phyloP scores from a whole-genome alignment of 139 green algal genomes.

The Chlamydomonas urium region DNA sequence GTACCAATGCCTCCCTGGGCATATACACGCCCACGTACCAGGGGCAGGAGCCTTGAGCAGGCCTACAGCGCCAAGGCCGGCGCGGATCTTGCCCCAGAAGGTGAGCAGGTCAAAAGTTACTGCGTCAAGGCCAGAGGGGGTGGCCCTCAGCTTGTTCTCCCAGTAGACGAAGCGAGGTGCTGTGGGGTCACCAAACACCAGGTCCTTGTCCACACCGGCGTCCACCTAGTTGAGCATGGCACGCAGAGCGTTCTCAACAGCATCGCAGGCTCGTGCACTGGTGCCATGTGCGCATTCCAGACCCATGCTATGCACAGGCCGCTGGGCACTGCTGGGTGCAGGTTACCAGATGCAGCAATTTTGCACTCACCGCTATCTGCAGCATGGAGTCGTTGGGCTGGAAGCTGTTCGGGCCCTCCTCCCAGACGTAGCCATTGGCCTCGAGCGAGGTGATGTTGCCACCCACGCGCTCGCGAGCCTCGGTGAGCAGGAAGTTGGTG shows the following conservation, averaged over 20 bases:
- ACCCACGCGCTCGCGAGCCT: slow-evolving; percentile 91
- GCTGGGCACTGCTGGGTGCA: too few relatives aligned
- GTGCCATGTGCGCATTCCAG: too few relatives aligned
- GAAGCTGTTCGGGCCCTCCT: slow-evolving; percentile 98
- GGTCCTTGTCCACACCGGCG: slow-evolving; percentile 70
- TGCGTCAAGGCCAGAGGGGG: slow-evolving; percentile 77
- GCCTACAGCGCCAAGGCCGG: slow-evolving; percentile 89
- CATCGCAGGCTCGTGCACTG: too few relatives aligned
- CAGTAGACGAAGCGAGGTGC: slow-evolving; percentile 94
- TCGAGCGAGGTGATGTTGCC: slow-evolving; percentile 93
- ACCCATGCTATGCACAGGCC: too few relatives aligned
- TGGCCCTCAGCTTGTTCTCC: slow-evolving; percentile 81
- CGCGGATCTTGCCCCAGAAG: slow-evolving; percentile 89
- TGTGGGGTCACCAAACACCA: slow-evolving; percentile 92
- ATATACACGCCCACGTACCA: too few relatives aligned
- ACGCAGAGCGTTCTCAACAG: background rate
- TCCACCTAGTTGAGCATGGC: slow-evolving; percentile 65
- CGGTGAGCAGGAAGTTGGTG: slow-evolving; percentile 83
- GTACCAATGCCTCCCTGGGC: too few relatives aligned
- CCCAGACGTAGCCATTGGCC: slow-evolving; percentile 87
- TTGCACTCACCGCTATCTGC: slow-evolving; percentile 75
- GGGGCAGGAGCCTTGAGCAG: slow-evolving; percentile 67
- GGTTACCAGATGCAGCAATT: too few relatives aligned
- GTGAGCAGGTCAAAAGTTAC: slow-evolving; percentile 92
- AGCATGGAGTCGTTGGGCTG: slow-evolving; percentile 94